These are phyloP conservation scores for Euclidium syriacum DNA, from an alignment of 345 rosid genomes.

Conservation along the genomic window DNA sequence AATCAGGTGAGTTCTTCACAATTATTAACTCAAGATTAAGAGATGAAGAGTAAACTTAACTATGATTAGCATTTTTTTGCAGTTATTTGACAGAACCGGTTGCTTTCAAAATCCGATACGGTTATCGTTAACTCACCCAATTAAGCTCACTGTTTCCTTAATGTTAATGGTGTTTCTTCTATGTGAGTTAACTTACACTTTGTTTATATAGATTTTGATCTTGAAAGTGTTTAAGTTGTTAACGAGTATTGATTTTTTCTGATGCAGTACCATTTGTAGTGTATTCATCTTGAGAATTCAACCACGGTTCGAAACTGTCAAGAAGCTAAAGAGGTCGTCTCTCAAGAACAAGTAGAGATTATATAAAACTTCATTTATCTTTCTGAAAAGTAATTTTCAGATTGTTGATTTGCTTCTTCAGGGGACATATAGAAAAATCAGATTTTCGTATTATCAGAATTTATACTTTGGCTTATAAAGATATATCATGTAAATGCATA, in stretches of 20 bases:
- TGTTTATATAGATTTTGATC: neutral
- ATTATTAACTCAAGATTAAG: conserved; percentile 17
- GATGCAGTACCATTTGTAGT: conserved; percentile 65
- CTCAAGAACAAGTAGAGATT: conserved; percentile 9
- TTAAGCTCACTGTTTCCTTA: conserved; percentile 60
- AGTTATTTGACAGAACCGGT: conserved; percentile 43
- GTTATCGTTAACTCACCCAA: conserved; percentile 35
- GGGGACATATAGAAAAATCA: neutral
- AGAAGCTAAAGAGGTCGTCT: conserved; percentile 11
- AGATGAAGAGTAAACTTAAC: neutral
- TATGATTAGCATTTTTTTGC: conserved; percentile 14
- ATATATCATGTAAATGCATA: conserved; percentile 3
- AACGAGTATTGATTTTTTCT: neutral
- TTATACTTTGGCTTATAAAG: neutral
- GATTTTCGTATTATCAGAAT: neutral
- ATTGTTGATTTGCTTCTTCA: conserved; percentile 4
- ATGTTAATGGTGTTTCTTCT: conserved; percentile 68
- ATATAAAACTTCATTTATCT: neutral
- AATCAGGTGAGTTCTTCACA: conserved; percentile 28
- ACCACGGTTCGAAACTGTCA: neutral
- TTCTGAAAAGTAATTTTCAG: neutral
- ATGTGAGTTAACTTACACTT: conserved; percentile 42
- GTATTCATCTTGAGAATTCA: conserved; percentile 48
- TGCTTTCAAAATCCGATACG: conserved; percentile 44
- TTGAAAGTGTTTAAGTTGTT: neutral